Evolutionary conservation across 495 filamentous ascomycete species (phyloP), one percentile per base, ranked within the genome.

Genomic region (Thermothielavioides terrestris): DNA sequence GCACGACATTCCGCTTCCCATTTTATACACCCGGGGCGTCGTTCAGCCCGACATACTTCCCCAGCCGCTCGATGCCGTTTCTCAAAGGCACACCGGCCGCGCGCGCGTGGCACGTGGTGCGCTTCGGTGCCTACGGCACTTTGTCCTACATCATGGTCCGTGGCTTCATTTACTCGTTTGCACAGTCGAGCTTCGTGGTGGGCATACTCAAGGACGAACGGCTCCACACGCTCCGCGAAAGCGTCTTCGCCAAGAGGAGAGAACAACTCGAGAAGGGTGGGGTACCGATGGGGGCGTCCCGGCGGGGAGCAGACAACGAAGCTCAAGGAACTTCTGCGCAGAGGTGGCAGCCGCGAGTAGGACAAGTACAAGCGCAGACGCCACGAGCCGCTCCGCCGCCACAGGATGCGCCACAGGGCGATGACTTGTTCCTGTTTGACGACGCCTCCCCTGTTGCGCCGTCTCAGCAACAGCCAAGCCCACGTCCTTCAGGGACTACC

Each of bases 381-480:
- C 1, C 46, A 3, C 45, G 45, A 26, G 26, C 25, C 22, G 9
- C 35, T 6, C 27, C 40, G 30, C 15, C 40, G 31, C 25, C 41
- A n/a, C 41, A 25, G 34, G 4, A 2, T 17, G 3, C 30, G 11
- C 37, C 25, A 3, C 42, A 43, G 6, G 52, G 62, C 27, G 60
- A 67, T 37, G 65, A 67, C 32, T 56, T 17, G 1, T 63, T 58
- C 49, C 52, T 68, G 6, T 68, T 66, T 23, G 68, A 67, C 27
- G 68, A 70, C 27, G 69, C 65, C 25, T 72, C 70, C 11, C 70
- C 69, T 26, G 59, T 71, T 6, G 54, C 68, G 1, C 54, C 52
- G 6, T 37, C 66, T 1, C 14, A 64, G 6, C 30, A 49, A 6
- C 20, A 10, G 5, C 46, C 46, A n/a, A n/a, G n/a, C 20, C 42